phyloP scores from a whole-genome alignment of 805 yeast genomes.

The Barnettozyma botsteinii region DNA sequence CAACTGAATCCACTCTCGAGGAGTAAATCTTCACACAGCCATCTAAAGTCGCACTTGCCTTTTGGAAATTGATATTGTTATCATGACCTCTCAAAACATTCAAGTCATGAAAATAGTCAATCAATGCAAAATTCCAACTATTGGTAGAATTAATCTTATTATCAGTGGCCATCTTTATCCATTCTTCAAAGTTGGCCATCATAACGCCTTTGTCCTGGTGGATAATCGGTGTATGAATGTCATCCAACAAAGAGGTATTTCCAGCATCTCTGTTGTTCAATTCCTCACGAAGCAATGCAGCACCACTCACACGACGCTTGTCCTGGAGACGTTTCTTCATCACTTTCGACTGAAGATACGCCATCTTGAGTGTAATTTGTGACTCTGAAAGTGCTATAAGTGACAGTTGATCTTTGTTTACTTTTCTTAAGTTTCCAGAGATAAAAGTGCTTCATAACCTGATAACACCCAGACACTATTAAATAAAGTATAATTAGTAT shows the following conservation, averaged over 20 bases:
- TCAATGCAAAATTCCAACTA: conserved; percentile 86
- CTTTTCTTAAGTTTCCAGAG: neutral
- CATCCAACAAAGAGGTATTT: conserved; percentile 19
- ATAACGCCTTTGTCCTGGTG: conserved; percentile 33
- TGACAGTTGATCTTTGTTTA: no score
- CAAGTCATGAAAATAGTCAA: conserved; percentile 86
- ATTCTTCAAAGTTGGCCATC: conserved; percentile 35
- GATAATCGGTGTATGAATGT: conserved; percentile 13
- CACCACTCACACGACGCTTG: conserved; percentile 28
- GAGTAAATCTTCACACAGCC: conserved; percentile 93
- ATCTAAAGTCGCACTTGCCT: conserved; percentile 85
- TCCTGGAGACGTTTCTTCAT: conserved; percentile 26
- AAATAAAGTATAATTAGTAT: no score
- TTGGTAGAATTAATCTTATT: conserved; percentile 72
- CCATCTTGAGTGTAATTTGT: no score
- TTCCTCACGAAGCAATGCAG: conserved; percentile 28
- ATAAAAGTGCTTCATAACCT: no score
- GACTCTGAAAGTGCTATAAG: no score
- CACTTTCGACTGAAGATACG: conserved; percentile 24
- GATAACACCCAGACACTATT: neutral
- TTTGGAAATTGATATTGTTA: conserved; percentile 75
- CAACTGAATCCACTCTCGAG: conserved; percentile 89
- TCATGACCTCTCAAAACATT: conserved; percentile 70
- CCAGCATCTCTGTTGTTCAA: conserved; percentile 16
- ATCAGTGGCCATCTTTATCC: conserved; percentile 28